Conservation (phyloP, 2,329 filamentous ascomycete species). For the Pseudocercospora vitis region DNA sequence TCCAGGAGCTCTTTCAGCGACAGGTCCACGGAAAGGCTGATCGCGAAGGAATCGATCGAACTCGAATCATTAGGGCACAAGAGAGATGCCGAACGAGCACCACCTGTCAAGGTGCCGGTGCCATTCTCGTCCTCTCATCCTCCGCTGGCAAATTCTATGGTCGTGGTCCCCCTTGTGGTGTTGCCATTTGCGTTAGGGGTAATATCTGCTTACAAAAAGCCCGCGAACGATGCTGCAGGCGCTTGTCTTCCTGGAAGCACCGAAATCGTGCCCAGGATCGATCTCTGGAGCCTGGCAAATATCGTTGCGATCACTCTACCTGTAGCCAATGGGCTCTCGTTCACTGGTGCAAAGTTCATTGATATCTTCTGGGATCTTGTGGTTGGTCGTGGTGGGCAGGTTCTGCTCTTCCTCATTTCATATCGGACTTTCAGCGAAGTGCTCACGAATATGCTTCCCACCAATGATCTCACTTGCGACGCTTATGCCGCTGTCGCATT, state of each 20-base stretch:
- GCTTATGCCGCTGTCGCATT: constrained; percentile 8
- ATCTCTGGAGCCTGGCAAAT: not conserved
- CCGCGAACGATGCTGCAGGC: not conserved
- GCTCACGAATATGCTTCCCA: not conserved
- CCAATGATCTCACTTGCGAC: constrained; percentile 1
- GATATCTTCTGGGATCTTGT: constrained; percentile 14
- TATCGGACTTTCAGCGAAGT: constrained; percentile 5
- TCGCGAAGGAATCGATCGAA: not conserved
- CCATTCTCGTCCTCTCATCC: not conserved
- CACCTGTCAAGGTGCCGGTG: not conserved
- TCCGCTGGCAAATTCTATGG: not conserved
- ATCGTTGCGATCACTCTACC: not conserved
- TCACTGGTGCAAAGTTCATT: constrained; percentile 13
- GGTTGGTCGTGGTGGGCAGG: constrained; percentile 14
- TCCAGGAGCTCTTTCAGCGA: not conserved
- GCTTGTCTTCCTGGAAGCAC: constrained; percentile 1
- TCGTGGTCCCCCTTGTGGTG: not conserved
- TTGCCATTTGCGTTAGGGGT: not conserved
- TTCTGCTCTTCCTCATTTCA: constrained; percentile 1
- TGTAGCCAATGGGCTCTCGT: not conserved
- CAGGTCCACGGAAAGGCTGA: not conserved
- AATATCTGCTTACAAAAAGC: not conserved
- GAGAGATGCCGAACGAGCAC: not conserved
- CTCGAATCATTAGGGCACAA: not conserved
- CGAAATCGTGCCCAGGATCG: not conserved